Percentiles rank a stretch among this genome's conserved stretches.
phyloP scores from a whole-genome alignment of 305 asterid genomes.

The Euphrasia arctica region DNA sequence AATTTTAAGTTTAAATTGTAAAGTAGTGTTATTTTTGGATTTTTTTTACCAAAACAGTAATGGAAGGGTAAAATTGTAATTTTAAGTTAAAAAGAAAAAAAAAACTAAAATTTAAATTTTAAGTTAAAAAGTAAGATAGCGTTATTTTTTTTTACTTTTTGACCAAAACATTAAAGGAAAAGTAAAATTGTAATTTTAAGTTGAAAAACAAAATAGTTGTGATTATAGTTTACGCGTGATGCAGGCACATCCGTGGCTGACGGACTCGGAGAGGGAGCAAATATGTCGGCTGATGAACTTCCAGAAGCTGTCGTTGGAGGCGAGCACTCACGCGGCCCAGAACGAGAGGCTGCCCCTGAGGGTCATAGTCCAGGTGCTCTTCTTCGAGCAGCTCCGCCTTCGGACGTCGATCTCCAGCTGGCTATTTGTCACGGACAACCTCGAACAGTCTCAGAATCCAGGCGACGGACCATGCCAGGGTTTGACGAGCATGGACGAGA shows the following conservation, averaged over 20 bases:
- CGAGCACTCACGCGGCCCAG: conserved; percentile 90
- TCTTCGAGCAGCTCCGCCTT: conserved; percentile 87
- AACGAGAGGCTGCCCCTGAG: conserved; percentile 88
- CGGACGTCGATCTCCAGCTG: conserved; percentile 88
- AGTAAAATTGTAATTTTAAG: no score
- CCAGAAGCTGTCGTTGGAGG: conserved; percentile 89
- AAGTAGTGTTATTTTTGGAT: no score
- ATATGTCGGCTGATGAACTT: conserved; percentile 81
- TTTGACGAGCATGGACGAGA: conserved; percentile 44
- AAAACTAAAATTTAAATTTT: no score
- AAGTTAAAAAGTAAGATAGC: no score
- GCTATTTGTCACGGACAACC: conserved; percentile 74
- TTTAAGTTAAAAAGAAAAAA: no score
- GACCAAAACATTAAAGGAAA: no score
- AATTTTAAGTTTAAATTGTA: no score
- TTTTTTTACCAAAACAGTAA: no score
- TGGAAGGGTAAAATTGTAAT: no score
- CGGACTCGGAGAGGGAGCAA: conserved; percentile 73
- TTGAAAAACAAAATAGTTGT: no score
- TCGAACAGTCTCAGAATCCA: conserved; percentile 56
- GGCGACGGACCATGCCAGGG: conserved; percentile 28
- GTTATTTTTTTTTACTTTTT: no score
- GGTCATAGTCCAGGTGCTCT: conserved; percentile 78
- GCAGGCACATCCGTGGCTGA: conserved; percentile 92
- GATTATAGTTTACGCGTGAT: background rate